Evolutionary conservation across 768 basidiomycete species (phyloP).

Genomic region (Suillus spraguei): DNA sequence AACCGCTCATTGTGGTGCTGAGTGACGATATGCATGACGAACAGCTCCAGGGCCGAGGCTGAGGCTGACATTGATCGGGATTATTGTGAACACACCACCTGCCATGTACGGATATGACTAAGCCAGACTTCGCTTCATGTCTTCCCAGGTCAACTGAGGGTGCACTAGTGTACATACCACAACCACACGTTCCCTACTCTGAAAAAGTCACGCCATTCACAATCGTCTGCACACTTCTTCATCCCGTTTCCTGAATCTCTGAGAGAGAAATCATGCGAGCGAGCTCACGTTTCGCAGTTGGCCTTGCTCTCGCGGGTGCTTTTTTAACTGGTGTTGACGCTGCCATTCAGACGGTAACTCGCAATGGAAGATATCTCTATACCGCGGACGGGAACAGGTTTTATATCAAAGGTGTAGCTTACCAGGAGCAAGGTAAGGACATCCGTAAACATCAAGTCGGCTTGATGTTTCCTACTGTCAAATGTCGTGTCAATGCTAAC

Average conservation of each 20-base stretch:
- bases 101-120: not conserved
- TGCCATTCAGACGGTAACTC: conserved; percentile 71
- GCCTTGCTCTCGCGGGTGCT: conserved; percentile 41
- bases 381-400: conserved; percentile 73
- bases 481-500: not conserved
- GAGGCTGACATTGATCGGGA: too few species aligned
- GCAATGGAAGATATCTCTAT: conserved; percentile 82
- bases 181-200: conserved; percentile 11
- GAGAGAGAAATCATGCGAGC: conserved; percentile 27
- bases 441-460: not conserved
- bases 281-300: conserved; percentile 22
- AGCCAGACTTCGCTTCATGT: not conserved
- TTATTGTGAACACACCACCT: too few species aligned
- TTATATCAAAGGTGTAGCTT: conserved; percentile 87
- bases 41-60: too few species aligned
- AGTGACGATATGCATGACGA: too few species aligned
- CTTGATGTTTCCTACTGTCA: not conserved
- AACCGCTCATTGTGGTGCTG: too few species aligned
- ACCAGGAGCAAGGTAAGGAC: conserved; percentile 74
- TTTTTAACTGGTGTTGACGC: conserved; percentile 60
- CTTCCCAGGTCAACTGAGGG: not conserved
- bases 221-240: not conserved
- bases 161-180: not conserved
- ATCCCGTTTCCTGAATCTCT: conserved; percentile 10
- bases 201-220: conserved; percentile 2